Evolutionary conservation across 192 early-diverging fungal genomes (phyloP), one percentile per base, ranked within the genome.

Genomic region (Paraglomus occultum): DNA sequence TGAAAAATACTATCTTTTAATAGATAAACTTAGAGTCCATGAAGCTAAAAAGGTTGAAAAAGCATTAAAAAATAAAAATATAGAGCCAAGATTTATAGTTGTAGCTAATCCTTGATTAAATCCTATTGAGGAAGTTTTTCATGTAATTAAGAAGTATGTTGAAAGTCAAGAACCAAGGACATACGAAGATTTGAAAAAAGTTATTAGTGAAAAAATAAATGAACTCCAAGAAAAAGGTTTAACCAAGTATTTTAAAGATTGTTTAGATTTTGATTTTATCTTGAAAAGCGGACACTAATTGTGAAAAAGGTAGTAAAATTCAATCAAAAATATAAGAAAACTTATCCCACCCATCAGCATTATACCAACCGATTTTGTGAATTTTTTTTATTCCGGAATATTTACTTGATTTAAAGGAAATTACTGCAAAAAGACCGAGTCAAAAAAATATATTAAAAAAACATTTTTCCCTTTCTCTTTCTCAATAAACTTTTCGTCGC

Each of bases 1-100:
- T 3, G 54, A 31, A 39, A 46, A 62, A 62, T 10, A 44, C 22
- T 61, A 61, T 46, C n/a, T 62, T 8, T 12, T 62, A 46, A 44
- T 62, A 45, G 60, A 62, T 62, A 62, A 62, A 46, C 5, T 62
- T 18, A 3, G n/a, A 15, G 4, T 46, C 22, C 60, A 62, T 46
- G 18, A 18, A 46, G 31, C 60, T 0, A 59, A 1, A 1, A 62
- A 11, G 4, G 22, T 62, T 62, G 15, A 62, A n/a, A 17, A 62
- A 62, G 43, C 47, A n/a, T 12, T 46, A n/a, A n/a, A 40, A 44
- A 62, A 20, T 15, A 62, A 62, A 11, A 46, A 46, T 45, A 46
- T 62, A 0, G 60, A 62, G 20, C 5, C 17, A 18, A 2, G 12
- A 7, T 62, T 9, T 46, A 18, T 62, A 8, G 10, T 20, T 4